Conservation (phyloP, 2,329 filamentous ascomycete species). For the Fusarium sp. region DNA sequence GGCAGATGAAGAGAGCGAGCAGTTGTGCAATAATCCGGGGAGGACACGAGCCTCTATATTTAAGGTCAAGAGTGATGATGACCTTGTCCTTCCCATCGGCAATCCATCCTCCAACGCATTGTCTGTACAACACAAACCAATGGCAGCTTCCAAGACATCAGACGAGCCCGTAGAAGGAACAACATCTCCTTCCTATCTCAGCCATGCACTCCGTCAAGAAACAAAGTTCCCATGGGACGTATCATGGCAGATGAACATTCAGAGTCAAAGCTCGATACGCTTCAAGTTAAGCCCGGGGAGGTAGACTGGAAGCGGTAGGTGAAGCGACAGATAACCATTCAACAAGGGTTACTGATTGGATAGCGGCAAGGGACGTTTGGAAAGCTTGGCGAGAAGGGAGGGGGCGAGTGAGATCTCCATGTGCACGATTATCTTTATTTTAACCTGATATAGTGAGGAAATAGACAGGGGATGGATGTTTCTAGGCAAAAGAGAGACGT, state of each 20-base stretch:
- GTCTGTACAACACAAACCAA: background rate
- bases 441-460: background rate
- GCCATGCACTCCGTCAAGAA: constrained; percentile 10
- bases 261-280: background rate
- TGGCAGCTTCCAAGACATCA: background rate
- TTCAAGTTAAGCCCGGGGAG: background rate
- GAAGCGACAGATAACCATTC: constrained; percentile 25
- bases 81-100: background rate
- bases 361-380: constrained; percentile 23
- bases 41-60: constrained; percentile 22
- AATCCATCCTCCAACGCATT: background rate
- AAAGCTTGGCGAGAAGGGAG: constrained; percentile 10
- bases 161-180: background rate
- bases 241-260: background rate
- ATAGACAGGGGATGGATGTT: background rate
- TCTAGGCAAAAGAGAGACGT: background rate
- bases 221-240: constrained; percentile 13
- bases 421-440: constrained; percentile 3
- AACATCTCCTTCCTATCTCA: constrained; percentile 40
- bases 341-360: constrained; percentile 24
- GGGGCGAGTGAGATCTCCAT: constrained; percentile 16
- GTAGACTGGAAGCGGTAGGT: constrained; percentile 36
- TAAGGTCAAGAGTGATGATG: constrained; percentile 12
- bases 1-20: background rate
- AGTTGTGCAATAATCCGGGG: background rate